Percentiles rank a stretch among this genome's conserved stretches.
phyloP scores from a whole-genome alignment of 1,139 yeast species.

The Hyphopichia fennica region DNA sequence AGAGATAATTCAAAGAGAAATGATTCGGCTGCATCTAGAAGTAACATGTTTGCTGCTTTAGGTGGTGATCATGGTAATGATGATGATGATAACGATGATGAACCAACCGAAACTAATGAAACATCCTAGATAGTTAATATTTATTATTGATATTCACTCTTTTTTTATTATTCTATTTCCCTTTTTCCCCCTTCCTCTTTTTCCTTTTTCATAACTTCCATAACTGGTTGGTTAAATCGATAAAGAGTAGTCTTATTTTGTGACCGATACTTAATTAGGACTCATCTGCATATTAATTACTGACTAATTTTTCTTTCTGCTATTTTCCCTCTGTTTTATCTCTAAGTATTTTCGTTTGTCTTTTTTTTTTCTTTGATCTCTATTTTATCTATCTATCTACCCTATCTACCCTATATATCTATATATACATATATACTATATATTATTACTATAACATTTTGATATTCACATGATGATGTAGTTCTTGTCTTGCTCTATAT shows the following conservation, averaged over 20 bases:
- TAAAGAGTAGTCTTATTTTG: background rate
- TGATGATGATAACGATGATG: constrained; percentile 15
- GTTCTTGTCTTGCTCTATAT: no score
- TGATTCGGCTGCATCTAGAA: constrained; percentile 38
- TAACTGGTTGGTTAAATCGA: no score
- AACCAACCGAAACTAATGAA: constrained; percentile 1
- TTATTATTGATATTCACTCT: background rate
- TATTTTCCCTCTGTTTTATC: background rate
- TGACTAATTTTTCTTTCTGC: background rate
- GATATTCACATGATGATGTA: no score
- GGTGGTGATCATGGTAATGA: constrained; percentile 38
- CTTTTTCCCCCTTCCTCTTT: background rate
- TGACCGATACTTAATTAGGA: background rate
- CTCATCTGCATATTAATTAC: background rate
- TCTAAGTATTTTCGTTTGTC: background rate
- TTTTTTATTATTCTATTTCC: background rate
- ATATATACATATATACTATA: no score
- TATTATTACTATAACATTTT: no score
- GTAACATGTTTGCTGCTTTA: constrained; percentile 60
- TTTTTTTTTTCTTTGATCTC: background rate
- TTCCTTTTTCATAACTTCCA: constrained; percentile 6
- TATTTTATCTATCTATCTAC: no score
- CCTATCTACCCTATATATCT: no score
- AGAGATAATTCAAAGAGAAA: constrained; percentile 48
- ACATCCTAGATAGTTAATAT: background rate